Evolutionary conservation across 2,329 filamentous ascomycete genomes (phyloP), one percentile per base, ranked within the genome.

Genomic region (Tolypocladium sp.): DNA sequence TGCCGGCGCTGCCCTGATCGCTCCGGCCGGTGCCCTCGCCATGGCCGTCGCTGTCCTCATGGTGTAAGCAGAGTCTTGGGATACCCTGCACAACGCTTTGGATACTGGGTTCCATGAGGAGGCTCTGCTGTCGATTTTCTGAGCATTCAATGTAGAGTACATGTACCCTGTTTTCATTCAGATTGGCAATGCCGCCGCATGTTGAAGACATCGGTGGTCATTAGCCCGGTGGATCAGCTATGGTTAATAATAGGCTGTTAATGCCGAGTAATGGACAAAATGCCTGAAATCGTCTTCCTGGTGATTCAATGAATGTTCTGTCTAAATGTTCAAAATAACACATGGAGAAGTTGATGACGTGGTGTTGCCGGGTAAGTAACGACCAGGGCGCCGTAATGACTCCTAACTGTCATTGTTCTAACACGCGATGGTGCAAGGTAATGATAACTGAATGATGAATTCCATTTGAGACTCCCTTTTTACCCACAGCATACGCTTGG

Each of bases 401-500:
- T 33, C 30, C 30, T 30, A 30, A 30, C 27, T 33, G 30, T 8
- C 6, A 33, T 33, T 1, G 30, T 9, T 7, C 1, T 9, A 8
- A 7, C 30, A 33, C 7, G 30, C 30, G 30, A 33, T 9, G 30
- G 30, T 33, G 6, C 7, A 33, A 8, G 7, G 8, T 33, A 33
- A 33, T 33, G 30, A 33, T 33, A 33, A 8, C 6, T 33, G 30
- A 2, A 33, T 7, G 30, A 8, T 33, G 30, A 33, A 17, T 30
- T 33, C 27, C 6, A 13, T 46, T 10, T n/a, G n/a, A n/a, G 20
- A 17, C 20, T 15, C n/a, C 25, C 25, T 2, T 8, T 6, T 55
- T 17, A 60, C 20, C 58, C 76, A 59, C 79, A 81, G 67, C 79
- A 81, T 2, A 80, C 73, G 2, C 76, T 77, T 5, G 77, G 68